phyloP scores from a whole-genome alignment of 2,329 filamentous ascomycete species.

The Sporothrix pseudoabietina region DNA sequence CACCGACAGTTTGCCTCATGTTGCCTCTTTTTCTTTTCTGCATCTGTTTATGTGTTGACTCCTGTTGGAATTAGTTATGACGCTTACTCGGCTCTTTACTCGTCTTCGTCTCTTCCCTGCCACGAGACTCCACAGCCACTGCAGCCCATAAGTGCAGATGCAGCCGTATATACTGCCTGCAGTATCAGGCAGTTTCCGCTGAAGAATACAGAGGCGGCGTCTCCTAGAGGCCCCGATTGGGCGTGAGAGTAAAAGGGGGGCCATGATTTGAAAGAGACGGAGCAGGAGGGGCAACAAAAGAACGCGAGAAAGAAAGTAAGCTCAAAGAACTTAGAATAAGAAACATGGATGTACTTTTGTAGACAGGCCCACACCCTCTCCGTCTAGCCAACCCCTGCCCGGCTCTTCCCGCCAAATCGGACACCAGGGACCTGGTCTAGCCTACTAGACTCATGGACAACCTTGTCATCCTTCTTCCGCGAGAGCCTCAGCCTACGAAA shows the following conservation, averaged over 20 bases:
- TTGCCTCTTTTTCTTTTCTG: neutral
- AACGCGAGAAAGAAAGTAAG: neutral
- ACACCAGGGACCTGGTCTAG: neutral
- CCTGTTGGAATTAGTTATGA: neutral
- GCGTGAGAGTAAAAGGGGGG: too few species aligned
- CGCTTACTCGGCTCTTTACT: neutral
- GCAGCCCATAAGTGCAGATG: neutral
- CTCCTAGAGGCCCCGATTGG: neutral
- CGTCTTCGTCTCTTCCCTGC: neutral
- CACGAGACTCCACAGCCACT: slow-evolving; percentile 6
- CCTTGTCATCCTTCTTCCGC: neutral
- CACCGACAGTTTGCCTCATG: neutral
- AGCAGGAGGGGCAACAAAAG: neutral
- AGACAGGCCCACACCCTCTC: neutral
- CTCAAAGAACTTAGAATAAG: neutral
- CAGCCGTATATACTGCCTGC: neutral
- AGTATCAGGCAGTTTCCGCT: neutral
- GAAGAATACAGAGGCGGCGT: neutral
- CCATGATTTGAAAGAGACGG: neutral
- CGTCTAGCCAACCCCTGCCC: neutral
- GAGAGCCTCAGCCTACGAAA: neutral
- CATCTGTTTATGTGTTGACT: neutral
- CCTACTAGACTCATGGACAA: too few species aligned
- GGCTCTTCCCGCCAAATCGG: slow-evolving; percentile 1
- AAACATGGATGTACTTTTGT: too few species aligned